phyloP scores from a whole-genome alignment of 148 eudicot species.

The Nepenthes gracilis region DNA sequence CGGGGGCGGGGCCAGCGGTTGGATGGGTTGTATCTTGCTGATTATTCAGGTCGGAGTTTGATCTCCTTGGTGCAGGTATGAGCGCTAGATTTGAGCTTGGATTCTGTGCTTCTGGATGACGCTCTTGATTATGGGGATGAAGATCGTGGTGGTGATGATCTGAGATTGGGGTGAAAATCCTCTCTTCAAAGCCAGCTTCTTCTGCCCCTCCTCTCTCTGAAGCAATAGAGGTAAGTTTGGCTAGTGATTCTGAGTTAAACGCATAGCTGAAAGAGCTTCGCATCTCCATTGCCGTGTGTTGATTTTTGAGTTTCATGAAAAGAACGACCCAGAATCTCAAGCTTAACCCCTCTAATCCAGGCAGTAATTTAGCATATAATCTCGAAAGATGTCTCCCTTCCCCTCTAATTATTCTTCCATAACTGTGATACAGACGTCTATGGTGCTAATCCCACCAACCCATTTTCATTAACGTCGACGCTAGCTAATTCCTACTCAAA shows the following conservation, averaged over 20 bases:
- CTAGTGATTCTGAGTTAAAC: conserved; percentile 6
- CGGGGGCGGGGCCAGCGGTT: not conserved
- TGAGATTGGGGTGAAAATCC: conserved; percentile 12
- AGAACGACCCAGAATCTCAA: no score
- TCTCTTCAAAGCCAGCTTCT: conserved; percentile 9
- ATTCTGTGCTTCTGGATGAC: conserved; percentile 4
- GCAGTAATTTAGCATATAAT: not conserved
- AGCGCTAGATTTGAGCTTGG: not conserved
- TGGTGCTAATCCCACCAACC: conserved; percentile 1
- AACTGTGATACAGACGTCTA: not conserved
- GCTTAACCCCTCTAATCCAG: conserved; percentile 6
- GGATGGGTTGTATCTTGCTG: not conserved
- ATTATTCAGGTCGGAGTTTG: not conserved
- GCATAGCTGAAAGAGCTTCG: not conserved
- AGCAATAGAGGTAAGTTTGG: conserved; percentile 3
- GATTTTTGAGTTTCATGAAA: no score
- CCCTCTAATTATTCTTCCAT: not conserved
- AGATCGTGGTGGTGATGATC: conserved; percentile 11
- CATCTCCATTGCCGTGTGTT: not conserved
- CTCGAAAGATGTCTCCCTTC: not conserved
- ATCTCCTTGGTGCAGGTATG: not conserved
- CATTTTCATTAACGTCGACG: not conserved
- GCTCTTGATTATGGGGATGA: not conserved
- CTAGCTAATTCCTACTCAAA: not conserved
- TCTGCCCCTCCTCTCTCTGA: not conserved